Evolutionary conservation across 1,284 basidiomycete species (phyloP), one percentile per base, ranked within the genome.

Genomic region (Schizopora paradoxa): DNA sequence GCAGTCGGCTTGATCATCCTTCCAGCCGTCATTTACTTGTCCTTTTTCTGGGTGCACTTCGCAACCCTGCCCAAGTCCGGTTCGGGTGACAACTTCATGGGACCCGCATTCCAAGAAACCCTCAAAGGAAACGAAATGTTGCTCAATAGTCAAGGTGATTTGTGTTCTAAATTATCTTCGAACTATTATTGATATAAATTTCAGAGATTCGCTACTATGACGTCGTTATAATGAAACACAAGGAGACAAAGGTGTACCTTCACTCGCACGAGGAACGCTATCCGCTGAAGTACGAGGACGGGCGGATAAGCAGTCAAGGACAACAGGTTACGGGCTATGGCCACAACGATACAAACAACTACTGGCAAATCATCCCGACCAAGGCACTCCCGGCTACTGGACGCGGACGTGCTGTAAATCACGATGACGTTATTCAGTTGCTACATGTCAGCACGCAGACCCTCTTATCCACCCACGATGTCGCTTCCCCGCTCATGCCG

Each of bases 261-360:
- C 95, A 99, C 64, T 98, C 96, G 2, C 95, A 99, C 59, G 64
- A 76, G 0, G 91, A 97, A 33, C 73, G 67, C 18, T 99, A 98
- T 62, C 96, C 96, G 25, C 70, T 97, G 52, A 86, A 86, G 53
- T 99, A 99, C 62, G 91, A 95, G 0, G 96, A 99, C 57, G 93
- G 94, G 2, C 89, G 96, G 49, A 85, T 99, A 63, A 93, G 89
- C 57, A 91, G 86, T 56, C 90, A 96, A 75, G 87, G 91, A 52
- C 96, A 98, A 68, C 96, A 99, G 65, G 96, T 99, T 25, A 99
- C 96, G n/a, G 95, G 88, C 34, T 98, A 98, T 66, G 88, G 82
- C 0, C 86, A 93, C 64, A 82, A 89, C 46, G 93, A 96, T 64
- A 79, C 81, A 51, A 98, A 99, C 74, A 99, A 98, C 68, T 58